These are phyloP conservation scores for Penicillium sp. DNA, from an alignment of 2,329 filamentous ascomycete species.

Conservation along the genomic window DNA sequence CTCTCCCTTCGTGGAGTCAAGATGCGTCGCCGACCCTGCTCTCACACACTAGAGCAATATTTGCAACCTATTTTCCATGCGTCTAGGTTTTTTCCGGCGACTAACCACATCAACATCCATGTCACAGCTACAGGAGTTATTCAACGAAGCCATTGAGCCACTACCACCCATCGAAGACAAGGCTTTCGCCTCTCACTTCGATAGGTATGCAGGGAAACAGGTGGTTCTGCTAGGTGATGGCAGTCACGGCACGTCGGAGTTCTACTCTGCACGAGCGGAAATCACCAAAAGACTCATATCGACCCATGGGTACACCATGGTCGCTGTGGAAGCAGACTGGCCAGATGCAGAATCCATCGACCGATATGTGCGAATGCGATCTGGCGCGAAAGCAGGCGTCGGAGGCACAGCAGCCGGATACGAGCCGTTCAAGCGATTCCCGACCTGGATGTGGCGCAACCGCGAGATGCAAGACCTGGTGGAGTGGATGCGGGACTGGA, in stretches of 20 bases:
- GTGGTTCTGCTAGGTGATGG: constrained; percentile 48
- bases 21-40: neutral
- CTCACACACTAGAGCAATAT: neutral
- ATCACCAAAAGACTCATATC: constrained; percentile 53
- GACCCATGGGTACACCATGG: constrained; percentile 51
- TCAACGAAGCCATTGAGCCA: constrained; percentile 37
- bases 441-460: constrained; percentile 58
- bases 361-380: constrained; percentile 50
- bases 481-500: constrained; percentile 52
- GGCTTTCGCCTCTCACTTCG: constrained; percentile 43
- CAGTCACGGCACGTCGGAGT: constrained; percentile 56
- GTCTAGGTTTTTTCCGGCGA: constrained; percentile 2
- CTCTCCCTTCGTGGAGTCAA: too few relatives aligned
- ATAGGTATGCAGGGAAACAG: constrained; percentile 39
- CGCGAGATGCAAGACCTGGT: constrained; percentile 51
- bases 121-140: constrained; percentile 33
- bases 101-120: constrained; percentile 21
- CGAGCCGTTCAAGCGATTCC: constrained; percentile 51
- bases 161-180: constrained; percentile 37
- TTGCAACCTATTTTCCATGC: constrained; percentile 9
- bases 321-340: constrained; percentile 56
- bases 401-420: constrained; percentile 27
- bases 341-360: constrained; percentile 54
- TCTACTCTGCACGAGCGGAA: constrained; percentile 52
- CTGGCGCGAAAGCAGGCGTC: constrained; percentile 36